Base-by-base conservation (phyloP, 352 stramenopile genomes). In the Globisporangium barbulae region DNA sequence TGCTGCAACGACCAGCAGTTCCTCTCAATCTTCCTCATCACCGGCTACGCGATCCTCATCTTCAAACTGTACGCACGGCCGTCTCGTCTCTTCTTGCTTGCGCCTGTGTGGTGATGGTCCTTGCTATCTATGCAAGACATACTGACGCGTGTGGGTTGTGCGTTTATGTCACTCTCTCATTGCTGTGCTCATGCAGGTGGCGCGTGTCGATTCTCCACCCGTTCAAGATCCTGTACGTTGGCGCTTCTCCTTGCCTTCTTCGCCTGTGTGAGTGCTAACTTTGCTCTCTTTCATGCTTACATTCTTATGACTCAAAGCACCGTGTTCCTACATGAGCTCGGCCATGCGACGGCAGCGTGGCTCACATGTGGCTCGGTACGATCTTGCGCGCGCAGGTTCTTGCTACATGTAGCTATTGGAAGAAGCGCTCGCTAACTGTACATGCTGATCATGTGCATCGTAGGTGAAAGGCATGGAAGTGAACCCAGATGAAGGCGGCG, bases 1-100 rank as follows among this genome's bases (percentile, higher is more conserved):
- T 96, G 88, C 81, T 96, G 88, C 83, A 96, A 95, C 67, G 85
- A 94, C 71, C 76, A 88, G 63, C 88, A 96, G 63, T 90, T 85
- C 56, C 72, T 89, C 49, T 89, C 82, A 53, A 93, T 95, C 70
- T 94, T 94, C 76, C 81, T 96, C 73, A 93, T 96, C 80, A 56
- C 85, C 54, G 82, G 74, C 69, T 96, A 96, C 76, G 73, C 84
- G 8, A 50, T 96, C 59, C 70, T 83, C 64, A 96, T 96, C 72
- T 90, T 95, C 65, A 95, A 95, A 67, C 75, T 95, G 84, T 94
- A 49, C 54, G 19, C 31, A 12, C 22, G 15, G 12, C 17, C 25
- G n/a, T 35, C 7, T n/a, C 6, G 9, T 12, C 6, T 37, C 33
- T 33, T 21, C 12, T 41, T n/a, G 17, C 17, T 28, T 28, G 28